Evolutionary conservation across 768 basidiomycete species (phyloP).

Genomic region (Suillus subluteus): DNA sequence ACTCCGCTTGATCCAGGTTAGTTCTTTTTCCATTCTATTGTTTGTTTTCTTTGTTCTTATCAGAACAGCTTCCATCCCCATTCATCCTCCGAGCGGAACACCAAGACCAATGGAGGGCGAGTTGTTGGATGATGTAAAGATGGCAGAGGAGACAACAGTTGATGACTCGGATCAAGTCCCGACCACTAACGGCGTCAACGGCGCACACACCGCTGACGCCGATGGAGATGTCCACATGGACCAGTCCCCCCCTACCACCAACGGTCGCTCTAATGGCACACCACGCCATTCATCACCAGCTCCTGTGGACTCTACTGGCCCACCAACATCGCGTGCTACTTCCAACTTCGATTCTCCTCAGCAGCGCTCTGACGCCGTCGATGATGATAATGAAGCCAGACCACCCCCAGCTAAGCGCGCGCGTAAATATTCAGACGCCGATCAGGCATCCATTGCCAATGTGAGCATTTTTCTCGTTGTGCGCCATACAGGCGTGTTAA

Average conservation of each 20-base stretch:
- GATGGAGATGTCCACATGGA: conserved; percentile 39
- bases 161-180: conserved; percentile 19
- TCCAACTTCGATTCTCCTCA: conserved; percentile 32
- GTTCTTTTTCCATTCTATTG: conserved; percentile 25
- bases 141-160: conserved; percentile 47
- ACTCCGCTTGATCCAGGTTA: conserved; percentile 57
- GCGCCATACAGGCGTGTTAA: conserved; percentile 61
- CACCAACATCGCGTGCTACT: conserved; percentile 40
- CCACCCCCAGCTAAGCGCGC: conserved; percentile 87
- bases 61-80: conserved; percentile 45
- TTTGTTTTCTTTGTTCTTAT: conserved; percentile 31
- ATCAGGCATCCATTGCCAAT: conserved; percentile 73
- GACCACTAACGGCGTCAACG: conserved; percentile 30
- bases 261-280: conserved; percentile 31
- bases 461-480: conserved; percentile 57
- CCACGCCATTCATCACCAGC: conserved; percentile 45
- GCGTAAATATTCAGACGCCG: conserved; percentile 74
- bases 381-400: conserved; percentile 51
- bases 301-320: conserved; percentile 38
- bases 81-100: conserved; percentile 49
- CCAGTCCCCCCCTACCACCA: conserved; percentile 15
- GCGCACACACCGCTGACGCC: conserved; percentile 22
- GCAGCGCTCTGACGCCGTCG: conserved; percentile 24
- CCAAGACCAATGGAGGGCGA: conserved; percentile 49
- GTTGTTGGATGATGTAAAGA: conserved; percentile 57